Evolutionary conservation across 2,329 filamentous ascomycete genomes (phyloP).

Genomic region (Pseudovirgaria hyperparasitica): DNA sequence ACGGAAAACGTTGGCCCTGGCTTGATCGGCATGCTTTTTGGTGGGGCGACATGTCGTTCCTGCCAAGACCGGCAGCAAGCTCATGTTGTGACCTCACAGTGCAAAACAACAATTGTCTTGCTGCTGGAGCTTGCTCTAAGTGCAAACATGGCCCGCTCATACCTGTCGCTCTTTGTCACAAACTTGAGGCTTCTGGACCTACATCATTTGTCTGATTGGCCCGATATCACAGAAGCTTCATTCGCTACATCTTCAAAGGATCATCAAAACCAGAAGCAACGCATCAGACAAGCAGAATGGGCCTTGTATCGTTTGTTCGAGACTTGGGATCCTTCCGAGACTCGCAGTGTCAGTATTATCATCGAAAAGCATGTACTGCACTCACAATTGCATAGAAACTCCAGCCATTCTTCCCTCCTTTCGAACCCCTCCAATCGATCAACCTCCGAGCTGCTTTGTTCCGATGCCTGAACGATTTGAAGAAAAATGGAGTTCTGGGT

Average conservation of each 20-base stretch:
- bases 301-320: constrained; percentile 76
- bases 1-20: too few species aligned
- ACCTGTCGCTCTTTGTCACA: constrained; percentile 67
- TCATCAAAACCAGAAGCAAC: constrained; percentile 64
- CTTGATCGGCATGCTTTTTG: too few species aligned
- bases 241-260: constrained; percentile 59
- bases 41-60: too few species aligned
- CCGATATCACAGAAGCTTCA: constrained; percentile 54
- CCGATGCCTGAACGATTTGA: constrained; percentile 67
- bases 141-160: constrained; percentile 45
- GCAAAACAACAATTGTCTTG: too few species aligned
- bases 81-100: too few species aligned
- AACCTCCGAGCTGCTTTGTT: constrained; percentile 79
- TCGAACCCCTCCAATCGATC: constrained; percentile 80
- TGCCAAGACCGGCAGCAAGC: too few species aligned
- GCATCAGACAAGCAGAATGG: constrained; percentile 80
- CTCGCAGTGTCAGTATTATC: constrained; percentile 50
- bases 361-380: constrained; percentile 7
- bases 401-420: constrained; percentile 77
- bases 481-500: constrained; percentile 74
- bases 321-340: constrained; percentile 67
- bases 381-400: constrained; percentile 50
- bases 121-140: too few species aligned
- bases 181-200: constrained; percentile 77
- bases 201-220: constrained; percentile 67